These are phyloP conservation scores for Botrytis cinerea DNA, from an alignment of 2,329 filamentous ascomycete species.

Conservation along the genomic window DNA sequence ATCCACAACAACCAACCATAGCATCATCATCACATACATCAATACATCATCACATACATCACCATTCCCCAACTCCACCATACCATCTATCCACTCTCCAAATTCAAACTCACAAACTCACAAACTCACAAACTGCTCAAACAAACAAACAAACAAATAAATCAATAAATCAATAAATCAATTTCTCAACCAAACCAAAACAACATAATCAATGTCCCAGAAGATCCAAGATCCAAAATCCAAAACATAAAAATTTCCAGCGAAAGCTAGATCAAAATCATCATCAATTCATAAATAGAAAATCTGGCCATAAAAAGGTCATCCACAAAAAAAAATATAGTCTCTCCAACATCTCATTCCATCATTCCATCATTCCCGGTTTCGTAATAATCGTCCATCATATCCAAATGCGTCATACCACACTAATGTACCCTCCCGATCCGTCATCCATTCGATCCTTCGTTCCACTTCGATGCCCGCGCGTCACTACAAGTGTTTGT, in stretches of 20 bases:
- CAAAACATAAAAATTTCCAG: background rate
- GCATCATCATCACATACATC: background rate
- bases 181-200: background rate
- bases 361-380: background rate
- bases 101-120: background rate
- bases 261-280: background rate
- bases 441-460: background rate
- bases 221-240: background rate
- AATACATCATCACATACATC: background rate
- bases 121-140: background rate
- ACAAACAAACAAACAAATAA: background rate
- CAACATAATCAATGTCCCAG: background rate
- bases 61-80: background rate
- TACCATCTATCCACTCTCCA: background rate
- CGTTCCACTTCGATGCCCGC: background rate
- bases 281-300: constrained; percentile 17
- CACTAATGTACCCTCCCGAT: constrained; percentile 14
- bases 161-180: background rate
- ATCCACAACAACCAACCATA: constrained; percentile 2
- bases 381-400: constrained; percentile 7
- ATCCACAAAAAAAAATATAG: background rate
- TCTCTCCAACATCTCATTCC: background rate
- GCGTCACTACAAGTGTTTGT: background rate
- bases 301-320: background rate
- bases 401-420: constrained; percentile 4